A percentile compares a stretch with the other conserved stretches of the same genome.
Conservation (phyloP, 2,329 filamentous ascomycete genomes). For the Talaromyces verruculosus region DNA sequence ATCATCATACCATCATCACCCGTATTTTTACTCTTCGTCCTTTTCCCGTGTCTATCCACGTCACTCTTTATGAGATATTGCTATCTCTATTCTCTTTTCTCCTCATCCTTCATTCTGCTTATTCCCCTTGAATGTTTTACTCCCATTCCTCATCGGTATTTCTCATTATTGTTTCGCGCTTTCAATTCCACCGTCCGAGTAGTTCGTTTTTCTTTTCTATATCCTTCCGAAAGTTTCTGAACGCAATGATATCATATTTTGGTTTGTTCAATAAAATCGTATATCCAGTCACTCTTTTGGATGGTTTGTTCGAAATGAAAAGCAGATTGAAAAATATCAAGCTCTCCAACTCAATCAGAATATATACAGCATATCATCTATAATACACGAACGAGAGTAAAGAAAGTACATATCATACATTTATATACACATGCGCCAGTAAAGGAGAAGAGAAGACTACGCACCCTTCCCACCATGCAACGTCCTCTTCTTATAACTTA, state of each 20-base stretch:
- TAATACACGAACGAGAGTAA: not conserved
- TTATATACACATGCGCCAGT: not conserved
- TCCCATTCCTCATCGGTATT: not conserved
- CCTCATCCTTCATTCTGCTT: not conserved
- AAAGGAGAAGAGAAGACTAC: not conserved
- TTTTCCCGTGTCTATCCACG: not conserved
- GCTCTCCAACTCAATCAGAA: too few species aligned
- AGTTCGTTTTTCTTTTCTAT: not conserved
- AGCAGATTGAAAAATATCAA: not conserved
- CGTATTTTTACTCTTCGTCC: not conserved
- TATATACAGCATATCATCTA: not conserved
- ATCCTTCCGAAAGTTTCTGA: not conserved
- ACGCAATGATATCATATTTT: constrained; percentile 12
- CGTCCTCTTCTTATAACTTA: constrained; percentile 29
- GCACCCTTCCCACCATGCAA: constrained; percentile 20
- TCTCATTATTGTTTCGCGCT: not conserved
- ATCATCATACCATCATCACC: not conserved
- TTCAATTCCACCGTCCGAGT: not conserved
- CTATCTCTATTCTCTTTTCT: constrained; percentile 2
- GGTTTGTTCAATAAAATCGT: constrained; percentile 5
- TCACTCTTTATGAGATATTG: not conserved
- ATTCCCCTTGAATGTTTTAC: not conserved
- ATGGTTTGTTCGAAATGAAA: not conserved
- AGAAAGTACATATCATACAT: not conserved
- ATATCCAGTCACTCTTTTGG: not conserved